phyloP scores from a whole-genome alignment of 1,139 yeast species.

The Pichia sp. region DNA sequence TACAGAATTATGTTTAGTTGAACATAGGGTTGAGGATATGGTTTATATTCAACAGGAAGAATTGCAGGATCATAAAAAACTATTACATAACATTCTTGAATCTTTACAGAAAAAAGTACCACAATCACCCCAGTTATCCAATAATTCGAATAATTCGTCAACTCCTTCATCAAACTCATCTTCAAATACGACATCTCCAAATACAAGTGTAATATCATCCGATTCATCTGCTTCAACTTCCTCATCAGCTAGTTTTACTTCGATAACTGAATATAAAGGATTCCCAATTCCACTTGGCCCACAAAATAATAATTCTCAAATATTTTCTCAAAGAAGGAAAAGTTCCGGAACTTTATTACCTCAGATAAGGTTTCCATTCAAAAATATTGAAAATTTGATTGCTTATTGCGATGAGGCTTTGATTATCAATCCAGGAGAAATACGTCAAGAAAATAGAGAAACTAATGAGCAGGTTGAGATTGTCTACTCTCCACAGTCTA shows the following conservation, averaged over 20 bases:
- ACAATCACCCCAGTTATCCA: slow-evolving; percentile 11
- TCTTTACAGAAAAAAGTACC: slow-evolving; percentile 20
- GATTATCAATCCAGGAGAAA: slow-evolving; percentile 57
- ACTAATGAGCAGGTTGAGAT: slow-evolving; percentile 23
- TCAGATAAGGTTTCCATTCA: slow-evolving; percentile 53
- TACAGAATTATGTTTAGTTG: slow-evolving; percentile 79
- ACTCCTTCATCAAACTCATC: slow-evolving; percentile 11
- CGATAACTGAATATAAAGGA: slow-evolving; percentile 19
- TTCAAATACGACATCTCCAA: background rate
- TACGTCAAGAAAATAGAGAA: slow-evolving; percentile 18
- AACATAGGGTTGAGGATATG: slow-evolving; percentile 75
- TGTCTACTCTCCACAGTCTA: slow-evolving; percentile 65
- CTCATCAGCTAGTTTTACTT: slow-evolving; percentile 12
- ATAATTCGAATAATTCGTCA: slow-evolving; percentile 7
- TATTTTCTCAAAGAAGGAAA: slow-evolving; percentile 9
- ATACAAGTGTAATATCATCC: slow-evolving; percentile 24
- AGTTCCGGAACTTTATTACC: slow-evolving; percentile 30
- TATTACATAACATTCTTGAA: slow-evolving; percentile 43
- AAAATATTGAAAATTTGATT: slow-evolving; percentile 53
- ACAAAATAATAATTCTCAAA: slow-evolving; percentile 1
- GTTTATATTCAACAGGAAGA: slow-evolving; percentile 75
- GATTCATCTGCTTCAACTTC: slow-evolving; percentile 20
- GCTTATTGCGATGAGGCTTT: slow-evolving; percentile 76
- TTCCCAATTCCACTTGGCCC: slow-evolving; percentile 17
- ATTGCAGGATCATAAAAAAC: slow-evolving; percentile 63